Evolutionary conservation across 345 rosid genomes (phyloP).

Genomic region (Hevea brasiliensis): DNA sequence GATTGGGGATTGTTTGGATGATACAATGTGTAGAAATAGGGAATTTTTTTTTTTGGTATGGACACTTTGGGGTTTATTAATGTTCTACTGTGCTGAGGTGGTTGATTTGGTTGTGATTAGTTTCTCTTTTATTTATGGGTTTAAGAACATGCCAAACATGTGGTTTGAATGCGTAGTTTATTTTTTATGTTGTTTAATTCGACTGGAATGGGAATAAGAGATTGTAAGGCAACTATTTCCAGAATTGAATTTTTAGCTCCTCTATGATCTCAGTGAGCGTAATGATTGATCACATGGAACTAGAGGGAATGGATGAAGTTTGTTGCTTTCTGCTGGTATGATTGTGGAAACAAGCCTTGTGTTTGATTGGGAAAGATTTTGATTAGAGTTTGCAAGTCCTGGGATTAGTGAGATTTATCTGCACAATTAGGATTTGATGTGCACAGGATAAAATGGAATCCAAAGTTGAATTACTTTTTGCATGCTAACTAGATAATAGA

Average conservation of each 20-base stretch:
- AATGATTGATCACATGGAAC: too few relatives aligned
- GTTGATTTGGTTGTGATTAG: not conserved
- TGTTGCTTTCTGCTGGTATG: not conserved
- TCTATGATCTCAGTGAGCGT: not conserved
- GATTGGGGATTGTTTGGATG: slow-evolving; percentile 2
- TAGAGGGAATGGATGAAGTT: too few relatives aligned
- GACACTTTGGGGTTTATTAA: not conserved
- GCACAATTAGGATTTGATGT: not conserved
- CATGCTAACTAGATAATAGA: not conserved
- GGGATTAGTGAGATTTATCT: not conserved
- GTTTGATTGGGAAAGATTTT: not conserved
- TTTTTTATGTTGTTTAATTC: not conserved
- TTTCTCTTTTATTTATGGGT: not conserved
- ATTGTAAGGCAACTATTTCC: not conserved
- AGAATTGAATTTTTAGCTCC: not conserved
- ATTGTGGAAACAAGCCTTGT: not conserved
- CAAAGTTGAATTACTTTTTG: not conserved
- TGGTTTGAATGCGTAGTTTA: not conserved
- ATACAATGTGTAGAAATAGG: not conserved
- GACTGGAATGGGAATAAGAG: too few relatives aligned
- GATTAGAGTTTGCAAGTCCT: not conserved
- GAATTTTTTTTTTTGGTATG: too few relatives aligned
- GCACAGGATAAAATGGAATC: not conserved
- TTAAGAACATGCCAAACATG: not conserved
- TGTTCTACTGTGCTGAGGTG: not conserved